Percentiles rank a stretch among this genome's conserved stretches.
phyloP scores from a whole-genome alignment of 2,329 filamentous ascomycete genomes.

The Nothopassalora personata region DNA sequence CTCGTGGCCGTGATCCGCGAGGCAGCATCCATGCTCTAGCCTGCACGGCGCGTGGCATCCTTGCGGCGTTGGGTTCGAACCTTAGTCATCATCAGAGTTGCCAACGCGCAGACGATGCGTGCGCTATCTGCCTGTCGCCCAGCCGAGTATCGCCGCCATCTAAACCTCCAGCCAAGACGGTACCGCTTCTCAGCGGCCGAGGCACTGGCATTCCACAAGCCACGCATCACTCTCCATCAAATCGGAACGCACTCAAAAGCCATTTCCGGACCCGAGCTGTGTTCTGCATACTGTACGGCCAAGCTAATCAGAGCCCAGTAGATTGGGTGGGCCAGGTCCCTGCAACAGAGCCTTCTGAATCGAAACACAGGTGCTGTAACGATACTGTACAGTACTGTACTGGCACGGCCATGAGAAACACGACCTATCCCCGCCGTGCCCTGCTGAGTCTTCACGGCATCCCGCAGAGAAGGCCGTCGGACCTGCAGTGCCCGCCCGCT shows the following conservation, averaged over 20 bases:
- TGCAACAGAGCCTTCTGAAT: not conserved
- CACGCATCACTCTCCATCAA: not conserved
- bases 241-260: not conserved
- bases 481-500: conserved; percentile 2
- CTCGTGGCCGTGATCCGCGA: not conserved
- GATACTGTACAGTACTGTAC: no score
- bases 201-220: not conserved
- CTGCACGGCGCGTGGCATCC: not conserved
- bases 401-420: not conserved
- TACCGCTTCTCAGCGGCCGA: not conserved
- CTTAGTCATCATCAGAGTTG: not conserved
- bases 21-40: not conserved
- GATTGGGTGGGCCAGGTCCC: not conserved
- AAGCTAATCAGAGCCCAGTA: not conserved
- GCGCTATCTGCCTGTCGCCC: not conserved
- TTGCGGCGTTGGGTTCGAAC: not conserved
- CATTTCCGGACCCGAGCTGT: not conserved
- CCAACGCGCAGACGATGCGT: not conserved
- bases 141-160: not conserved
- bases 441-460: not conserved
- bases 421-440: not conserved
- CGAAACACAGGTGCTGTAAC: not conserved
- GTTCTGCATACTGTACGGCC: not conserved
- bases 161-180: not conserved
- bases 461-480: not conserved